Evolutionary conservation across 352 stramenopile species (phyloP).

Genomic region (Ophiocytium majus): DNA sequence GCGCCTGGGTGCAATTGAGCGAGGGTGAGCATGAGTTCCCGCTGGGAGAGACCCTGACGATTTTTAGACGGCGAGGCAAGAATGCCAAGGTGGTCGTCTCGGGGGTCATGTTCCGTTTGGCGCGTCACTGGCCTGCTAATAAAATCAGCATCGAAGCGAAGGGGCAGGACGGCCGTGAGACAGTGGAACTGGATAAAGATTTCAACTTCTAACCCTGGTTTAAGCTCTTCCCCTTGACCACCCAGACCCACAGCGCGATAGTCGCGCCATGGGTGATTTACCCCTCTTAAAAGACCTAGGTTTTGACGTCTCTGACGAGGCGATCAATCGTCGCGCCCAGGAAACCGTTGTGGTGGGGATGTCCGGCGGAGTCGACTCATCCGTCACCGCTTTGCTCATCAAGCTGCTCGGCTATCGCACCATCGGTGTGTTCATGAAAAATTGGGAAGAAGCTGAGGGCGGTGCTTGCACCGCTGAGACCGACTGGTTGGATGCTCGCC

Average conservation of each 20-base stretch:
- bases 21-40: too few relatives aligned
- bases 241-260: too few relatives aligned
- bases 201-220: neutral
- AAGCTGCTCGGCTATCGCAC: slow-evolving; percentile 75
- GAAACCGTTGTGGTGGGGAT: slow-evolving; percentile 83
- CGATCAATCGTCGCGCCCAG: neutral
- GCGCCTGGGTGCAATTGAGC: too few relatives aligned
- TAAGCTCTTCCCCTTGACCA: neutral
- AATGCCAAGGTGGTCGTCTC: slow-evolving; percentile 5
- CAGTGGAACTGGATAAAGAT: neutral
- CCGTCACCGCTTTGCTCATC: slow-evolving; percentile 84
- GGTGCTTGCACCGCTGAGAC: slow-evolving; percentile 76
- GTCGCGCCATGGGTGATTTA: too few relatives aligned
- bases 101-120: neutral
- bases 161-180: neutral
- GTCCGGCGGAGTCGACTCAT: slow-evolving; percentile 93
- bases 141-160: neutral
- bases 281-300: too few relatives aligned
- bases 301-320: too few relatives aligned
- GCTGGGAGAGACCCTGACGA: neutral
- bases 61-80: neutral
- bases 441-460: slow-evolving; percentile 85
- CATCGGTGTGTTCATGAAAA: slow-evolving; percentile 95
- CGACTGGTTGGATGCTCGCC: slow-evolving; percentile 83
- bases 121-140: too few relatives aligned